Conservation (phyloP, 2,329 filamentous ascomycete genomes). For the Colletotrichum sidae region DNA sequence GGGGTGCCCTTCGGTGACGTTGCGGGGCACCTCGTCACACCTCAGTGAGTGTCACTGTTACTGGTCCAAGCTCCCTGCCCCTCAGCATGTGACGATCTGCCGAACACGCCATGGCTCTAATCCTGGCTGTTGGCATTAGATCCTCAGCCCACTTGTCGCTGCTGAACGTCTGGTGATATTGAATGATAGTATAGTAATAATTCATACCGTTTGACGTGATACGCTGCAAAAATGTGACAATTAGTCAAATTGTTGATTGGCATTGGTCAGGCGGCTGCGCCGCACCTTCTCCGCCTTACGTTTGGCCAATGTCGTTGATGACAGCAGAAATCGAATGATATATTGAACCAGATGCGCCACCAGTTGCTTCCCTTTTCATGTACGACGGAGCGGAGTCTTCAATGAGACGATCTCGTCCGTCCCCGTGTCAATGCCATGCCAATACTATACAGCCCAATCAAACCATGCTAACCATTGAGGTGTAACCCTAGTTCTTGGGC, state of each 20-base stretch:
- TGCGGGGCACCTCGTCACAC: slow-evolving; percentile 1
- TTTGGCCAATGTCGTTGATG: background rate
- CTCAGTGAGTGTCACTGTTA: slow-evolving; percentile 24
- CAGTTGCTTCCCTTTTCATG: slow-evolving; percentile 27
- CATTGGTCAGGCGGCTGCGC: background rate
- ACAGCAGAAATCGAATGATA: slow-evolving; percentile 3
- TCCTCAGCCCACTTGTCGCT: slow-evolving; percentile 6
- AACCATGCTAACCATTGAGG: background rate
- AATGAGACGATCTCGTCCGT: slow-evolving; percentile 30
- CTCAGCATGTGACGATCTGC: slow-evolving; percentile 21
- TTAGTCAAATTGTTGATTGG: background rate
- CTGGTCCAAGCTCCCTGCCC: slow-evolving; percentile 31
- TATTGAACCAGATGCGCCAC: slow-evolving; percentile 30
- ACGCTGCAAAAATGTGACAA: background rate
- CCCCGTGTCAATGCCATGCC: slow-evolving; percentile 26
- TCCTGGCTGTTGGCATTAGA: background rate
- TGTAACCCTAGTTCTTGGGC: slow-evolving; percentile 26
- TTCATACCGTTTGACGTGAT: background rate
- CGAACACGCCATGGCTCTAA: background rate
- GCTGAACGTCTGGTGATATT: too few species aligned
- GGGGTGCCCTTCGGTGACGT: too few species aligned
- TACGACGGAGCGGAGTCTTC: slow-evolving; percentile 36
- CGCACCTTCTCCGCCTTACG: background rate
- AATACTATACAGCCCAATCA: slow-evolving; percentile 30
- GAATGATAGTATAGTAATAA: too few species aligned